Evolutionary conservation across 495 filamentous ascomycete genomes (phyloP).

Genomic region (Penicillium waksmanii): DNA sequence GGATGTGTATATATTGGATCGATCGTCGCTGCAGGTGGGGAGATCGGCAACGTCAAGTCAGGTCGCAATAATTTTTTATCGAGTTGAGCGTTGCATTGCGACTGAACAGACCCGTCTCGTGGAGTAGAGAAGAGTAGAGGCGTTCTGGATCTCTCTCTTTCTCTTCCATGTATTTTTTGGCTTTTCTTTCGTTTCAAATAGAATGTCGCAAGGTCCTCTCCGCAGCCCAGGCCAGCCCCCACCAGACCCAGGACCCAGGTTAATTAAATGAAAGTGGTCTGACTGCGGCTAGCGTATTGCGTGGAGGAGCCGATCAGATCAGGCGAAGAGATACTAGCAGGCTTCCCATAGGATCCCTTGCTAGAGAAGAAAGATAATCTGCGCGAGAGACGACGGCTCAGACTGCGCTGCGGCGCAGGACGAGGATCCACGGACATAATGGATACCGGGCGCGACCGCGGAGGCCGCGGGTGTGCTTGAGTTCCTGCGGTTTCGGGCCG

Average conservation of each 20-base stretch:
- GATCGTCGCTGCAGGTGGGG: conserved; percentile 11
- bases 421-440: conserved; percentile 33
- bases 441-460: conserved; percentile 34
- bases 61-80: too few relatives aligned
- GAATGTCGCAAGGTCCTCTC: too few relatives aligned
- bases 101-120: background rate
- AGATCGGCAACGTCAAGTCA: conserved; percentile 2
- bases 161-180: background rate
- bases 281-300: conserved; percentile 25
- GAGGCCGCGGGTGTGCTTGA: background rate
- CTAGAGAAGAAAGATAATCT: conserved; percentile 29
- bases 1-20: conserved; percentile 7
- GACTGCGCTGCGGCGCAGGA: conserved; percentile 21
- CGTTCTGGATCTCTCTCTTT: background rate
- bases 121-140: background rate
- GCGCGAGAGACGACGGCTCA: conserved; percentile 36
- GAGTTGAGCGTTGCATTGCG: background rate
- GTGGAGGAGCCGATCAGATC: conserved; percentile 46
- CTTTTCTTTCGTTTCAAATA: background rate
- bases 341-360: conserved; percentile 19
- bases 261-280: conserved; percentile 21
- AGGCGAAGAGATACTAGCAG: conserved; percentile 41
- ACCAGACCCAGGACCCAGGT: too few relatives aligned
- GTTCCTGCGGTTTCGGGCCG: conserved; percentile 22
- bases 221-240: too few relatives aligned